A percentile compares a stretch with the other conserved stretches of the same genome.
These are phyloP conservation scores for Debaryomyces subglobosus DNA, from an alignment of 1,139 yeast species.

Conservation along the genomic window DNA sequence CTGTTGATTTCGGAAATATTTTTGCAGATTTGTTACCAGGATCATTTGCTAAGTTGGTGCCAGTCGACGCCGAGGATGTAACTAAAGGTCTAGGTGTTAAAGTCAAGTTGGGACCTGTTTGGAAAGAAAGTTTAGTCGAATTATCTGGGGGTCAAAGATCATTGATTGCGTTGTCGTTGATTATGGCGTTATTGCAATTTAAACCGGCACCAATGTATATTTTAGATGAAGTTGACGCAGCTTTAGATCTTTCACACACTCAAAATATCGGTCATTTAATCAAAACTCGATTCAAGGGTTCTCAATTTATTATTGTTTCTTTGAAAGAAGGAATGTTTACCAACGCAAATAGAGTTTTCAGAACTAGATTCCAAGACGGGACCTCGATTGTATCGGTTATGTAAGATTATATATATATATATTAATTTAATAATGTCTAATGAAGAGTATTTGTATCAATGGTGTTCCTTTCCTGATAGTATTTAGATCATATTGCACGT, in stretches of 20 bases:
- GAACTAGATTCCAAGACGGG: slow-evolving; percentile 95
- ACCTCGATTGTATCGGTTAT: slow-evolving; percentile 84
- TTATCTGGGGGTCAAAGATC: slow-evolving; percentile 98
- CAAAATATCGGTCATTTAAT: slow-evolving; percentile 96
- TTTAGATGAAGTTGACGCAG: slow-evolving; percentile 97
- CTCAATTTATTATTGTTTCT: slow-evolving; percentile 95
- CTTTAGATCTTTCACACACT: slow-evolving; percentile 93
- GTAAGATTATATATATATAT: slow-evolving; percentile 19
- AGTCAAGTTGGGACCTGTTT: slow-evolving; percentile 86
- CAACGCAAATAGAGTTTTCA: slow-evolving; percentile 91
- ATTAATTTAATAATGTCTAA: not conserved
- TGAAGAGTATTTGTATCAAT: not conserved
- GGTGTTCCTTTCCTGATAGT: not conserved
- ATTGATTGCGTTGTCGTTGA: slow-evolving; percentile 85
- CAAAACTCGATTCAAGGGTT: slow-evolving; percentile 90
- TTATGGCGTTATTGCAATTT: slow-evolving; percentile 87
- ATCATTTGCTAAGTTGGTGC: slow-evolving; percentile 86
- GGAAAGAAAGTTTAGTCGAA: slow-evolving; percentile 96
- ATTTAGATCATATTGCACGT: not conserved
- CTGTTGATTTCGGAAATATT: slow-evolving; percentile 87
- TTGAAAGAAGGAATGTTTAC: slow-evolving; percentile 98
- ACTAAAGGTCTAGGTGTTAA: slow-evolving; percentile 91
- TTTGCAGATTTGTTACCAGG: slow-evolving; percentile 89
- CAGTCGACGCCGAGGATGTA: slow-evolving; percentile 76
- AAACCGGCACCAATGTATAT: slow-evolving; percentile 99